Base-by-base conservation (phyloP, 1,284 basidiomycete species). In the Puccinia brachypodii region DNA sequence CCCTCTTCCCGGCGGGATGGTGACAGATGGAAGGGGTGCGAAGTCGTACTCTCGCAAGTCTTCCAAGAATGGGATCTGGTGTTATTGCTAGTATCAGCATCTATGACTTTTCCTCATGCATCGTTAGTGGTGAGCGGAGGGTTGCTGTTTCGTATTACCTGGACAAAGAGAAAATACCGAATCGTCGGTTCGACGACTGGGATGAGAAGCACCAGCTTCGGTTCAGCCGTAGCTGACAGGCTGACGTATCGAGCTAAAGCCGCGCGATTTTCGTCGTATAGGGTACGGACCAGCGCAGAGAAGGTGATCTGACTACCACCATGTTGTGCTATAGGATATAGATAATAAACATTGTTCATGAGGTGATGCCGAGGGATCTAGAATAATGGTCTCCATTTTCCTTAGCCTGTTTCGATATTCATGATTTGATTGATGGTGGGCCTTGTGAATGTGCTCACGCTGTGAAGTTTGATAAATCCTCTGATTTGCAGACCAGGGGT, bases 341-440 rank as follows among this genome's bases (percentile, higher is more conserved):
- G 22, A 40, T 80, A 80, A 80, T 80, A 66, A 36, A 80, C 77
- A 33, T 80, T 68, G 28, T 80, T 80, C 19, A 80, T 28, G n/a
- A 80, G 50, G 47, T 80, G 66, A 66, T 80, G 47, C 36, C 68
- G 64, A 53, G 77, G 77, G 16, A 80, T n/a, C 77, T 80, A 16
- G 19, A 40, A 66, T 28, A 44, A 50, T 22, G 25, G 11, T 72
- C 11, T 60, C 22, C n/a, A 47, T 28, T 14, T 25, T 14, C 22
- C 6, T 56, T 3, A 73, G 47, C 50, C 58, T 31, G 31, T 13
- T 38, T 16, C 22, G 33, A 58, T 9, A 33, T 36, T 0, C 4
- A 28, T 8, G 31, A 38, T n/a, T 40, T 31, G 25, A 44, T 28
- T 56, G 28, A 68, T 53, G n/a, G 14, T 36, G 19, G 22, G 62